Evolutionary conservation across 2,329 filamentous ascomycete species (phyloP).

Genomic region (Penicillium sp.): DNA sequence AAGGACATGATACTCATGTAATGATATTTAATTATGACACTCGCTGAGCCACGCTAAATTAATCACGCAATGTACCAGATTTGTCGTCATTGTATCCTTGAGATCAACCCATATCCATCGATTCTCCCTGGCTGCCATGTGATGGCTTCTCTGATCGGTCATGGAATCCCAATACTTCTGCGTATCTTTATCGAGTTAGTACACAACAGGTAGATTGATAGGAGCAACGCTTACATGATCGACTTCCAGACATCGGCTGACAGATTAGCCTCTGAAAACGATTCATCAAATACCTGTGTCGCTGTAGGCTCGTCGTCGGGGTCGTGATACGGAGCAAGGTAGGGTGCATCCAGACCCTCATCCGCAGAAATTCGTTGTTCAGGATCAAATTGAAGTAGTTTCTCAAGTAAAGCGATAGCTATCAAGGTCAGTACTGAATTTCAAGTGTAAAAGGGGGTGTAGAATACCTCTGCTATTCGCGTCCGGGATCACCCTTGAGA

Average conservation of each 20-base stretch:
- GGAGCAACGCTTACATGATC: slow-evolving; percentile 71
- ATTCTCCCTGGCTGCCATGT: not conserved
- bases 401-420: slow-evolving; percentile 89
- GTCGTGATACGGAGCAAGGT: slow-evolving; percentile 93
- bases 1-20: too few species aligned
- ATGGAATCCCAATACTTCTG: slow-evolving; percentile 18
- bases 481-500: slow-evolving; percentile 86
- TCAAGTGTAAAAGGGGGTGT: not conserved
- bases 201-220: too few species aligned
- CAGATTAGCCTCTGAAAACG: slow-evolving; percentile 93
- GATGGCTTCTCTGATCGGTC: not conserved
- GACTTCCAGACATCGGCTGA: slow-evolving; percentile 99
- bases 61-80: too few species aligned
- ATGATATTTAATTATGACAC: too few species aligned
- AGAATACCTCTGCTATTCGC: slow-evolving; percentile 70
- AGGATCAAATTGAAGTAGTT: slow-evolving; percentile 95
- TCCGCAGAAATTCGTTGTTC: slow-evolving; percentile 84
- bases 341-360: slow-evolving; percentile 79
- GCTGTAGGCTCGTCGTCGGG: slow-evolving; percentile 91
- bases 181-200: slow-evolving; percentile 5
- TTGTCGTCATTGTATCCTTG: not conserved
- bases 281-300: slow-evolving; percentile 98
- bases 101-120: not conserved
- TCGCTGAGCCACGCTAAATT: too few species aligned
- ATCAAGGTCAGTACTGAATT: slow-evolving; percentile 8